Conservation (phyloP, 1,284 basidiomycete species). For the Somion occarium region DNA sequence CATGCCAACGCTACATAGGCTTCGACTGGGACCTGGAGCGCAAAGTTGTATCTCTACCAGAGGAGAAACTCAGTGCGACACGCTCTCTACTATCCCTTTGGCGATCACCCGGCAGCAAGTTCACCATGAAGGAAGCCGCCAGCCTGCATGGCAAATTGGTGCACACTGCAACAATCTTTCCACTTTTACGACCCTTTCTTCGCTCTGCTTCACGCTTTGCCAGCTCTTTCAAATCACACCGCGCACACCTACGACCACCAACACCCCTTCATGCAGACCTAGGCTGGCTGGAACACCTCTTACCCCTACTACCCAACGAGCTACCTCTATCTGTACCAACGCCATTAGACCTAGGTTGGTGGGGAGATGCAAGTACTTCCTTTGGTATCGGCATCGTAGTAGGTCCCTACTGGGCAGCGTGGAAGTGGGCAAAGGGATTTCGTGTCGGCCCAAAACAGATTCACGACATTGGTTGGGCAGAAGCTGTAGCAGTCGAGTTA, state of each 20-base stretch:
- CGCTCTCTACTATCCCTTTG: conserved; percentile 15
- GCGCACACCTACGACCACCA: conserved; percentile 12
- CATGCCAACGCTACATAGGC: conserved; percentile 29
- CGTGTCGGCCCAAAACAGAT: conserved; percentile 22
- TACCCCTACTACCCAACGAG: conserved; percentile 18
- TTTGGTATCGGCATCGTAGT: conserved; percentile 35
- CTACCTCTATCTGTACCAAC: too few species aligned
- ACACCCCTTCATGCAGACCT: conserved; percentile 17
- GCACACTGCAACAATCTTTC: conserved; percentile 27
- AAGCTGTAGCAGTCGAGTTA: conserved; percentile 32
- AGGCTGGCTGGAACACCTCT: conserved; percentile 17
- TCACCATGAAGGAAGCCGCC: conserved; percentile 22
- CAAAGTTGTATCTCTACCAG: conserved; percentile 25
- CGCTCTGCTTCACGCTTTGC: conserved; percentile 20
- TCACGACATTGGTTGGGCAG: conserved; percentile 34
- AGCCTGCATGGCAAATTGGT: conserved; percentile 33
- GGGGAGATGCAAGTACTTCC: conserved; percentile 35
- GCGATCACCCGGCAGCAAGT: conserved; percentile 10
- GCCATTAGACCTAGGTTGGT: conserved; percentile 32
- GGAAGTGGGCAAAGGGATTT: conserved; percentile 28
- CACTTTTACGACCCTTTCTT: conserved; percentile 28
- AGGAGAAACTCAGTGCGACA: conserved; percentile 21
- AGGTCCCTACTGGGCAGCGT: conserved; percentile 25
- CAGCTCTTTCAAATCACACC: conserved; percentile 13
- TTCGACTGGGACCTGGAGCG: conserved; percentile 31